These are phyloP conservation scores for Eutreptiella sp. DNA, from an alignment of 208 protist genomes.

Conservation along the genomic window DNA sequence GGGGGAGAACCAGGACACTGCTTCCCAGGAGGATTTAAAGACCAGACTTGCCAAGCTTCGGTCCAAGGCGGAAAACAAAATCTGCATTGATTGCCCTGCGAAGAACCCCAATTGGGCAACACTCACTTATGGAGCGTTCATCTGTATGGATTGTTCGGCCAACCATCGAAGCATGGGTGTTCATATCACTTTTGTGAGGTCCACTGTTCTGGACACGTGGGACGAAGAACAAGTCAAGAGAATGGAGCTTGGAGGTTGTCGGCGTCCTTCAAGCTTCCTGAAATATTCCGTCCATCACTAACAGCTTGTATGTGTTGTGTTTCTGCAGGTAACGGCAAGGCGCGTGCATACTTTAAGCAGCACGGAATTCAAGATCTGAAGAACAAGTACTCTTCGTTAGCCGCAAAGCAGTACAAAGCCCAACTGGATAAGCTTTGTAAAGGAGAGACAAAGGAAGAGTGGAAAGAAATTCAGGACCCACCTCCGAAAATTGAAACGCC, in stretches of 20 bases:
- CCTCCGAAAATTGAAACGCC: too few relatives aligned
- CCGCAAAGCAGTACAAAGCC: constrained; percentile 56
- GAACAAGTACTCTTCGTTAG: constrained; percentile 53
- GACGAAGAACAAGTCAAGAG: constrained; percentile 59
- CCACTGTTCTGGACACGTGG: constrained; percentile 79
- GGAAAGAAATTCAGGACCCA: too few relatives aligned
- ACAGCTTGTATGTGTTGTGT: too few relatives aligned
- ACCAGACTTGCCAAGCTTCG: too few relatives aligned
- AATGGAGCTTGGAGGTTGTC: constrained; percentile 79
- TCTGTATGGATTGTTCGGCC: constrained; percentile 93
- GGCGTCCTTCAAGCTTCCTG: too few relatives aligned
- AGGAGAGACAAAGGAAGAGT: too few relatives aligned
- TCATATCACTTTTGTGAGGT: constrained; percentile 92
- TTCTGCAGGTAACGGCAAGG: constrained; percentile 72
- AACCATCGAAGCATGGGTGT: constrained; percentile 87
- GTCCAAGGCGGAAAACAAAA: constrained; percentile 61
- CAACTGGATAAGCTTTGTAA: constrained; percentile 49
- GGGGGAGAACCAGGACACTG: too few relatives aligned
- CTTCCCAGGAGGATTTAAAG: too few relatives aligned
- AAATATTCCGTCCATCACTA: too few relatives aligned
- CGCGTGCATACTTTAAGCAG: constrained; percentile 63
- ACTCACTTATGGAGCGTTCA: constrained; percentile 88
- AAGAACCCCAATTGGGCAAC: constrained; percentile 93
- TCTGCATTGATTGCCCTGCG: constrained; percentile 91
- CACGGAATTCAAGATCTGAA: constrained; percentile 63